Conservation (phyloP, 2,329 filamentous ascomycete genomes). For the Trichoderma oligosporum region DNA sequence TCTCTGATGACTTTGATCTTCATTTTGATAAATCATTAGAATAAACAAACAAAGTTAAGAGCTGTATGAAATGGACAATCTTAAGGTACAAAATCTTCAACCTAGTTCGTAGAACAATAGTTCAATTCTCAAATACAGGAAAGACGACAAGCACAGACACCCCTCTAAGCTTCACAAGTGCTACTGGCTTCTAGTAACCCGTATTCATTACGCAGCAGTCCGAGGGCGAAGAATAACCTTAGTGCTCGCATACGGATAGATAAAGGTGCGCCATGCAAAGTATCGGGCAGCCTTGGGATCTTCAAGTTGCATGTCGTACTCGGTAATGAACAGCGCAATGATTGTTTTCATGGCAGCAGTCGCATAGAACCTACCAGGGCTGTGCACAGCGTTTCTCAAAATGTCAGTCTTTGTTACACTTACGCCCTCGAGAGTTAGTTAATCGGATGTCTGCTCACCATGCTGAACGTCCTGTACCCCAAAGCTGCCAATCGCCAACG, state of each 20-base stretch:
- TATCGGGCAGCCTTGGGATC: not conserved
- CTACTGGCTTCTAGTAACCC: no score
- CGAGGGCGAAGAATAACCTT: not conserved
- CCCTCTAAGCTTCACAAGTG: no score
- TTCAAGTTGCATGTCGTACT: slow-evolving; percentile 4
- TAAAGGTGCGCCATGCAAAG: slow-evolving; percentile 6
- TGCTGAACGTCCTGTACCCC: slow-evolving; percentile 11
- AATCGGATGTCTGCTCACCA: not conserved
- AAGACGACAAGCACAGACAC: no score
- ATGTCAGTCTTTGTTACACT: not conserved
- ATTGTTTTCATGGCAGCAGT: slow-evolving; percentile 3
- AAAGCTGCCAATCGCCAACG: slow-evolving; percentile 4
- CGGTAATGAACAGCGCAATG: not conserved
- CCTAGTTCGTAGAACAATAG: no score
- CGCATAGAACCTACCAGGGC: slow-evolving; percentile 4
- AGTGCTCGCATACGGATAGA: not conserved
- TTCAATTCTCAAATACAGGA: no score
- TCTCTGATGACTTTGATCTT: no score
- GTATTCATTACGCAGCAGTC: not conserved
- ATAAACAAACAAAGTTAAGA: no score
- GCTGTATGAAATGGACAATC: no score
- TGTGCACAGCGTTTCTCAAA: not conserved
- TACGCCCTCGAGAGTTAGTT: not conserved
- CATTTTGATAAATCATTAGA: no score
- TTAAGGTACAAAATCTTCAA: no score